These are phyloP conservation scores for Hortiboletus campestris DNA, from an alignment of 768 basidiomycete species.

Conservation along the genomic window DNA sequence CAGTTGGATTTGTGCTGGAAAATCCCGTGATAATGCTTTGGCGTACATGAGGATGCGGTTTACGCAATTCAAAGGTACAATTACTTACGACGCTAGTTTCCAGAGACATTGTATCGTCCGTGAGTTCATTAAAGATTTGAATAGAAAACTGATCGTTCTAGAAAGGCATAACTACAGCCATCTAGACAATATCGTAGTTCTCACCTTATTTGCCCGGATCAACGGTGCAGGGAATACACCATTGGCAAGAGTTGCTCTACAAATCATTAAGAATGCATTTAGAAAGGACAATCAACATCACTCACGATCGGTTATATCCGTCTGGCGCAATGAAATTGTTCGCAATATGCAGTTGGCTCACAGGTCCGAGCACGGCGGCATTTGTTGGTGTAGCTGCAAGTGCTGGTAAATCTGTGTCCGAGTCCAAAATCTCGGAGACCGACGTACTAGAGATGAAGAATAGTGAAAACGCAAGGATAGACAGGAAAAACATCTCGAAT, in stretches of 20 bases:
- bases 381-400: neutral
- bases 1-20: conserved; percentile 5
- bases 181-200: neutral
- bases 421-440: neutral
- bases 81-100: conserved; percentile 38
- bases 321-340: conserved; percentile 31
- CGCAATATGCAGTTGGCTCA: conserved; percentile 29
- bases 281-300: neutral
- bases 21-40: conserved; percentile 5
- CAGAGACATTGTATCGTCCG: conserved; percentile 45
- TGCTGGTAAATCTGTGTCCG: neutral
- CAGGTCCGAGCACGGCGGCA: conserved; percentile 10
- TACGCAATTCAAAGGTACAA: conserved; percentile 4
- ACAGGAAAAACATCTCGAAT: neutral
- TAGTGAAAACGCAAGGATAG: neutral
- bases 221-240: conserved; percentile 40
- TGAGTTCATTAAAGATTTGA: conserved; percentile 9
- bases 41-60: conserved; percentile 5
- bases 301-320: neutral
- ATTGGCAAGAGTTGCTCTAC: neutral
- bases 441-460: conserved; percentile 1
- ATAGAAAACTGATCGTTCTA: neutral
- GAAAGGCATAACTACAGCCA: neutral
- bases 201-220: conserved; percentile 38
- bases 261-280: neutral